Evolutionary conservation across 306 rosid species (phyloP), one percentile per base, ranked within the genome.

Genomic region (Senna siamea): DNA sequence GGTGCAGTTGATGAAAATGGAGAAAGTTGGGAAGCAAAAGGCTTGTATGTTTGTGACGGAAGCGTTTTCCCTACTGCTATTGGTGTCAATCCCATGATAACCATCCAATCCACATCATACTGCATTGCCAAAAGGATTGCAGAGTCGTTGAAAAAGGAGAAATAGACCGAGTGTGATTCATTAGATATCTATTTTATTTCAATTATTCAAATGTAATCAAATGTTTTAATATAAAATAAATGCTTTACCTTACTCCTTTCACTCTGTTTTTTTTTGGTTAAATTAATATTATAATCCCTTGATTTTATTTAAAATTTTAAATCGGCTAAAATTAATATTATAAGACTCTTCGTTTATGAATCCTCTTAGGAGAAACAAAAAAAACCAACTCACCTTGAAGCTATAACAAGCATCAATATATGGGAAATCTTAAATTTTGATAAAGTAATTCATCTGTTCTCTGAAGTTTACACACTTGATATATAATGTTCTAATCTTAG

Each of bases 21-120:
- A 46, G 93, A 89, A 59, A 84, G 96, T 35, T 94, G 96, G 97
- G 99, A 94, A 81, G 99, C 97, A 62, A 72, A 84, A 76, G 90
- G 94, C 1, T 78, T 94, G 78, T 92, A 72, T 80, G 95, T 85
- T 3, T 94, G 99, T 74, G 99, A 94, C 77, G 97, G 87, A 37
- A 94, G 99, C 40, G 80, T 94, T 80, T 83, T 94, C 8, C 99
- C 97, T 1, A 83, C 74, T 57, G 99, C 97, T 20, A 12, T 88
- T 84, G 99, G 99, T 19, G 93, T 92, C 48, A 94, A 94, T 61
- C 99, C 99, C n/a, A 94, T 94, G 99, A 55, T 94, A 61, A 92
- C 99, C 43, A 92, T 94, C 18, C 76, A 92, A 81, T 80, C 99
- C 75, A 94, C 95, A 5, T 88, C 97, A 20, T 94, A 89, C 64